Conservation (phyloP, 1,284 basidiomycete species). For the Fomitopsis betulina region DNA sequence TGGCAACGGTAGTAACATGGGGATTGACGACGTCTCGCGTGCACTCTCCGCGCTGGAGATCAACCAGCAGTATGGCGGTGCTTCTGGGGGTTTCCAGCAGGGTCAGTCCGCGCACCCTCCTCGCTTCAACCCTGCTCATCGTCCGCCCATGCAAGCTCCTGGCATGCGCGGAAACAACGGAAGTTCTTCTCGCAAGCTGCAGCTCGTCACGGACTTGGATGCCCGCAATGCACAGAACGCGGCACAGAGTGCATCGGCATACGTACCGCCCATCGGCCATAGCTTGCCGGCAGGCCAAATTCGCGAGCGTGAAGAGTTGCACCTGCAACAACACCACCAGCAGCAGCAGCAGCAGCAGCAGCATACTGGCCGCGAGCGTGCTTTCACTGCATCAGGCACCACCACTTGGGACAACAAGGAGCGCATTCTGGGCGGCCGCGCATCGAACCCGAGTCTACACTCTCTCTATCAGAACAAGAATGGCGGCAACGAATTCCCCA, state of each 20-base stretch:
- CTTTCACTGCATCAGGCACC: slow-evolving; percentile 36
- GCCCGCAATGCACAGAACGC: slow-evolving; percentile 43
- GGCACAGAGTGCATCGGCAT: slow-evolving; percentile 41
- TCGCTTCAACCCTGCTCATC: slow-evolving; percentile 57
- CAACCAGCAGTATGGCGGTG: slow-evolving; percentile 30
- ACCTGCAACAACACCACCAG: slow-evolving; percentile 23
- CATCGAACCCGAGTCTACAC: slow-evolving; percentile 67
- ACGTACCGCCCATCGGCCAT: slow-evolving; percentile 46
- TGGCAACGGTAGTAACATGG: slow-evolving; percentile 29
- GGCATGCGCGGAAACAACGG: slow-evolving; percentile 36
- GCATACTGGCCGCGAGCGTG: slow-evolving; percentile 33
- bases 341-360: slow-evolving; percentile 22
- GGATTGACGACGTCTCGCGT: slow-evolving; percentile 71
- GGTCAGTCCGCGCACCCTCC: slow-evolving; percentile 59
- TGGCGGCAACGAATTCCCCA: slow-evolving; percentile 45
- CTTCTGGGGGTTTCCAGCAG: slow-evolving; percentile 27
- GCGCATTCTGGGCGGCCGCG: slow-evolving; percentile 45
- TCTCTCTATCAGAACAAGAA: slow-evolving; percentile 48
- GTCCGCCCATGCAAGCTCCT: slow-evolving; percentile 39
- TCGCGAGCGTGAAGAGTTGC: slow-evolving; percentile 21
- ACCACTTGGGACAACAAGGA: slow-evolving; percentile 57
- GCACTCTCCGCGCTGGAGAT: slow-evolving; percentile 68
- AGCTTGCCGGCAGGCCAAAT: slow-evolving; percentile 28
- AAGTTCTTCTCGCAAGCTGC: slow-evolving; percentile 39
- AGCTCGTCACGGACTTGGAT: slow-evolving; percentile 58